These are phyloP conservation scores for Penicillium rolfsii DNA, from an alignment of 2,329 filamentous ascomycete genomes.

Conservation along the genomic window DNA sequence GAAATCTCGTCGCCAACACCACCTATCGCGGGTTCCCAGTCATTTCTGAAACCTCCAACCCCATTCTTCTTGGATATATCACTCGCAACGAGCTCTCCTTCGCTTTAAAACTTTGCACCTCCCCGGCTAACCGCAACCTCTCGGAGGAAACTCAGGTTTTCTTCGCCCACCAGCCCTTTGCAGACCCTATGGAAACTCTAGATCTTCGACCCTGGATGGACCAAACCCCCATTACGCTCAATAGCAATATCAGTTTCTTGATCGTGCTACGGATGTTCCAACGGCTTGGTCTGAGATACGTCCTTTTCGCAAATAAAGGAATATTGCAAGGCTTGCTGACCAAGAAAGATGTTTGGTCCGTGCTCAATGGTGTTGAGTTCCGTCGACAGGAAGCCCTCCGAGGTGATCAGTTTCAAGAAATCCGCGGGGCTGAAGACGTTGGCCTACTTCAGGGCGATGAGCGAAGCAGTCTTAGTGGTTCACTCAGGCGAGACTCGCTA, in stretches of 20 bases:
- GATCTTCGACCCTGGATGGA: slow-evolving; percentile 98
- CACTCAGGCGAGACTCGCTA: slow-evolving; percentile 38
- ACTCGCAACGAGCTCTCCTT: slow-evolving; percentile 86
- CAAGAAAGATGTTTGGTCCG: slow-evolving; percentile 97
- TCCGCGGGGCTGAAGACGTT: slow-evolving; percentile 38
- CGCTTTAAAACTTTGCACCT: slow-evolving; percentile 69
- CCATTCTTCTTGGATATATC: slow-evolving; percentile 88
- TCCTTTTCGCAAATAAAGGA: slow-evolving; percentile 83
- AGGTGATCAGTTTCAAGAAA: slow-evolving; percentile 32
- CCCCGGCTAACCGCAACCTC: slow-evolving; percentile 53
- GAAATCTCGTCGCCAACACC: slow-evolving; percentile 70
- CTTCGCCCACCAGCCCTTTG: slow-evolving; percentile 81
- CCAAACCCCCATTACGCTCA: slow-evolving; percentile 91
- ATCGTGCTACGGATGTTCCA: slow-evolving; percentile 94
- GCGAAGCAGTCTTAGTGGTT: slow-evolving; percentile 36
- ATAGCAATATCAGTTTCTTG: slow-evolving; percentile 73
- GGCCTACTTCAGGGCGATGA: slow-evolving; percentile 44
- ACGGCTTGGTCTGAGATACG: slow-evolving; percentile 86
- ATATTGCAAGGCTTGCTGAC: slow-evolving; percentile 83
- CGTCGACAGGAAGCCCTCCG: slow-evolving; percentile 37
- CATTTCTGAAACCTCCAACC: slow-evolving; percentile 74
- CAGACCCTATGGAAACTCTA: slow-evolving; percentile 74
- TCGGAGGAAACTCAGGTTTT: slow-evolving; percentile 75
- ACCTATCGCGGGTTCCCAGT: slow-evolving; percentile 91
- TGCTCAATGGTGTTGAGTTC: slow-evolving; percentile 77